Conservation (phyloP, 768 basidiomycete species). For the Lactarius indigo region DNA sequence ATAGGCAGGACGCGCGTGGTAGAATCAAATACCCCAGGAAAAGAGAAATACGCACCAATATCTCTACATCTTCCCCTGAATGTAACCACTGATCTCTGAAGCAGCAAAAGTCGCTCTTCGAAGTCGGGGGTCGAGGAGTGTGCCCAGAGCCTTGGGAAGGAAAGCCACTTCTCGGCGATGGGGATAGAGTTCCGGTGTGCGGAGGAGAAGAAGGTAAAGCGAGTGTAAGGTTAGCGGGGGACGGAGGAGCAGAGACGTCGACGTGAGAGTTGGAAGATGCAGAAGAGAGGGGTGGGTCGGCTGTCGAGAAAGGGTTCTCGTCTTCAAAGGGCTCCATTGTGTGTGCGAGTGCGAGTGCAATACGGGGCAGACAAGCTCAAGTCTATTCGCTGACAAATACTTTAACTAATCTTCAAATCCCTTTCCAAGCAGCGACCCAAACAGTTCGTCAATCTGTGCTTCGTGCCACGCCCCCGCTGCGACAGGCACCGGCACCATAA, state of each 20-base stretch:
- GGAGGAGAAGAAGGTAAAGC: constrained; percentile 47
- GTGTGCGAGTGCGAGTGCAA: neutral
- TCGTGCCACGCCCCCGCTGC: constrained; percentile 80
- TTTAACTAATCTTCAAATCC: constrained; percentile 34
- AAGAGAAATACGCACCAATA: constrained; percentile 50
- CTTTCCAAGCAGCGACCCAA: constrained; percentile 80
- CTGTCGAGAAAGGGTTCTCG: constrained; percentile 41
- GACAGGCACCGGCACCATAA: constrained; percentile 83
- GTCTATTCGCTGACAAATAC: constrained; percentile 14
- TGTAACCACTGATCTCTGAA: constrained; percentile 71
- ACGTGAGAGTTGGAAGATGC: constrained; percentile 53
- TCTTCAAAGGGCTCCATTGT: constrained; percentile 39
- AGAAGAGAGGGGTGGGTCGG: constrained; percentile 38
- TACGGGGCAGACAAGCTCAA: neutral
- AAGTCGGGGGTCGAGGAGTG: constrained; percentile 44
- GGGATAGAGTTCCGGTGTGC: constrained; percentile 13
- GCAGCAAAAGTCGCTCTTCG: constrained; percentile 79
- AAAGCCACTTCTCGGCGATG: constrained; percentile 42
- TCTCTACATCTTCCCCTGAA: constrained; percentile 78
- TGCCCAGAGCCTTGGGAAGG: constrained; percentile 56
- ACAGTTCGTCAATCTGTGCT: constrained; percentile 93
- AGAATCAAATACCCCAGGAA: neutral
- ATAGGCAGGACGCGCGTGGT: neutral
- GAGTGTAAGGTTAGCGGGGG: constrained; percentile 39
- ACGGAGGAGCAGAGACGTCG: constrained; percentile 57